phyloP scores from a whole-genome alignment of 2,329 filamentous ascomycete genomes.

The Herpotrichia juniperi region DNA sequence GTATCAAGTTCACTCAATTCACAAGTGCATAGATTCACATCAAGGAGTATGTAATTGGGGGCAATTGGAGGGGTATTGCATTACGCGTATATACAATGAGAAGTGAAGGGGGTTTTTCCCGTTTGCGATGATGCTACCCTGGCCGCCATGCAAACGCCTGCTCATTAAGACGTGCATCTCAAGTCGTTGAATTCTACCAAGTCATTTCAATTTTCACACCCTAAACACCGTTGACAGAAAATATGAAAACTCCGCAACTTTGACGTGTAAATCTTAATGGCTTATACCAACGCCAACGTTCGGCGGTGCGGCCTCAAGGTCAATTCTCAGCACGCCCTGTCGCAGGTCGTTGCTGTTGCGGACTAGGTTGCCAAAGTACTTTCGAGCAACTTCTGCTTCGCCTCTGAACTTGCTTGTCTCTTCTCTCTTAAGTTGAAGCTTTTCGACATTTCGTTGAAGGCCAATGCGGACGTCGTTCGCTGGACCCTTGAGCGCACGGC shows the following conservation, averaged over 20 bases:
- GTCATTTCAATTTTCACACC: not conserved
- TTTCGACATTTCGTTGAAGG: slow-evolving; percentile 83
- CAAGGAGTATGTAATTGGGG: not conserved
- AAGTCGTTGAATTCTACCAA: not conserved
- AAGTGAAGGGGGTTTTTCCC: slow-evolving; percentile 16
- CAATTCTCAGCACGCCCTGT: slow-evolving; percentile 56
- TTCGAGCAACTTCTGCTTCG: slow-evolving; percentile 85
- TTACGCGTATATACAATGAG: slow-evolving; percentile 25
- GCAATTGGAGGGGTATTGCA: slow-evolving; percentile 35
- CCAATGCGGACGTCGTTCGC: slow-evolving; percentile 84
- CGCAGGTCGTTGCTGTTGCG: slow-evolving; percentile 62
- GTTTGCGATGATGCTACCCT: slow-evolving; percentile 20
- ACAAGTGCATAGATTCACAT: too few species aligned
- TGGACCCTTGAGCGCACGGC: slow-evolving; percentile 85
- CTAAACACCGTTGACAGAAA: not conserved
- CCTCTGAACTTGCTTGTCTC: slow-evolving; percentile 80
- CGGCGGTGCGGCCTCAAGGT: slow-evolving; percentile 58
- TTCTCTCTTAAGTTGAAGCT: slow-evolving; percentile 76
- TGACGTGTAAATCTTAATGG: slow-evolving; percentile 15
- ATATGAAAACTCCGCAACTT: not conserved
- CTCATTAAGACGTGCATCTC: slow-evolving; percentile 3
- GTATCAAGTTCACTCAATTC: not conserved
- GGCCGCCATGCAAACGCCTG: slow-evolving; percentile 25
- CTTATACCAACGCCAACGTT: slow-evolving; percentile 42
- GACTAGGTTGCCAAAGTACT: slow-evolving; percentile 89